Base-by-base conservation (phyloP, 2,329 filamentous ascomycete species). In the Fusarium scirpi region DNA sequence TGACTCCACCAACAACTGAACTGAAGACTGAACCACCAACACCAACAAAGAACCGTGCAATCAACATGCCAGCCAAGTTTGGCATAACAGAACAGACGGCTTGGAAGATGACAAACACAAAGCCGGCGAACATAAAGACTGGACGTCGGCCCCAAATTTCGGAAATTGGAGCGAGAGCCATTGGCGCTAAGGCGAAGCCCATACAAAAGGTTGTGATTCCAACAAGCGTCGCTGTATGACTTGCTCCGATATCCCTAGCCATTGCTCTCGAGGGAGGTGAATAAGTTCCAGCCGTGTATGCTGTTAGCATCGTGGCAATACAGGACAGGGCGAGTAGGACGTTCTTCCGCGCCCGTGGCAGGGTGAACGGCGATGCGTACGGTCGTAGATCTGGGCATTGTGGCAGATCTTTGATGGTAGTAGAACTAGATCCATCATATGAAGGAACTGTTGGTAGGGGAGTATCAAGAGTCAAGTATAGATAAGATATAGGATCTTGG, bases 1-100 rank as follows among this genome's bases (percentile, higher is more conserved):
- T 91, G 6, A 98, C 92, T 6, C 94, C 94, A n/a, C 94, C 94
- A 0, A 97, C 91, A 86, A 97, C 94, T 24, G 93, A 96, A 46
- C 91, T 94, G 77, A 97, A 97, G 0, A 86, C 90, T 51, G 90
- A 94, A 8, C 89, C 91, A 9, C 92, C 92, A n/a, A 90, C 88
- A 2, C 94, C 94, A 12, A 90, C 87, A 48, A 96, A 85, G 77
- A 97, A 92, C 2, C 94, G 88, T 0, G 90, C 87, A 4, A 94
- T 80, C 1, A 97, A 79, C 86, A 97, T 92, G 5, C 92, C 93
- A 0, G 87, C 87, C 67, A 92, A 89, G 4, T 87, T 87, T 0
- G 85, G 83, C 8, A 93, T 92, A 0, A 93, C 83, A 7, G 92
- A 93, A 76, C 92, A 94, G 8, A 90, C 89, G 29, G 92, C 85